A percentile compares a stretch with the other conserved stretches of the same genome.
Evolutionary conservation across 1,284 basidiomycete species (phyloP).

Genomic region (Apiotrichum siamense): DNA sequence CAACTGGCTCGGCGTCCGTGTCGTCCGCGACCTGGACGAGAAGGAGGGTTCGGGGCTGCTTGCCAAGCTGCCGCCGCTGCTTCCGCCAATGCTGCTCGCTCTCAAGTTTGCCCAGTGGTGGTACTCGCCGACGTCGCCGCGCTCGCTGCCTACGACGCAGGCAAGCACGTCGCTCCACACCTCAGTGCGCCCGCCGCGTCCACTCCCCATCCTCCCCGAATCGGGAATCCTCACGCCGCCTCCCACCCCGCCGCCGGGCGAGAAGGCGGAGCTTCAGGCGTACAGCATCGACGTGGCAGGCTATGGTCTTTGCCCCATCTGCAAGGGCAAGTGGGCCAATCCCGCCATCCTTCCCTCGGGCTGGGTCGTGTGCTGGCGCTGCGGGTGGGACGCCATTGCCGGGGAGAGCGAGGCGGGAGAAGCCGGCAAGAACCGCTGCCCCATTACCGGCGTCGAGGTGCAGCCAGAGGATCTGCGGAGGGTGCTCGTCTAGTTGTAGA

Average conservation of each 20-base stretch:
- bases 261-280: conserved; percentile 51
- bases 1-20: conserved; percentile 70
- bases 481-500: conserved; percentile 59
- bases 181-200: conserved; percentile 64
- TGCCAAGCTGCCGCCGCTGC: conserved; percentile 47
- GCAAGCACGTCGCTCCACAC: conserved; percentile 58
- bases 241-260: conserved; percentile 16
- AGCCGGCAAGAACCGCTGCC: conserved; percentile 58
- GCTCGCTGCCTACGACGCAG: conserved; percentile 60
- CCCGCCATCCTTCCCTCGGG: conserved; percentile 86
- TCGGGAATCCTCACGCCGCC: conserved; percentile 27
- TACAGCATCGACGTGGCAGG: conserved; percentile 43
- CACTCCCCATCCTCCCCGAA: conserved; percentile 52
- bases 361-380: conserved; percentile 94
- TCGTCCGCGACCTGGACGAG: conserved; percentile 27
- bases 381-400: conserved; percentile 77
- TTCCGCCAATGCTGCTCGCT: conserved; percentile 87
- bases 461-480: conserved; percentile 78
- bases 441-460: conserved; percentile 72
- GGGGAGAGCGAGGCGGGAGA: conserved; percentile 47
- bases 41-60: not conserved
- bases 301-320: conserved; percentile 81
- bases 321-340: conserved; percentile 69
- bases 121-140: conserved; percentile 94
- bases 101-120: conserved; percentile 99